phyloP scores from a whole-genome alignment of 73 alveolate species.

The Paramecium bursaria region DNA sequence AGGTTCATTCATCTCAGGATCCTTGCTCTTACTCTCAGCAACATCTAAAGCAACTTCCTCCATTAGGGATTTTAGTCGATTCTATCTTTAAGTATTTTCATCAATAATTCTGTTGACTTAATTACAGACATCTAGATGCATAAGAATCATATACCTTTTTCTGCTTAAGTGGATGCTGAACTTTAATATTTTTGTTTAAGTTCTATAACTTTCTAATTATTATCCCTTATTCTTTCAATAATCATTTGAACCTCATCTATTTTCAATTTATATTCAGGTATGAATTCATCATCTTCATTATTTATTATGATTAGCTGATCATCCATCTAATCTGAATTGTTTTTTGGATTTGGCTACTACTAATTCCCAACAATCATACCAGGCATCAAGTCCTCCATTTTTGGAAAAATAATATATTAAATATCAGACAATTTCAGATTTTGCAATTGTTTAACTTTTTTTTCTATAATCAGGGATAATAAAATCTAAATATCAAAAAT shows the following conservation, averaged over 20 bases:
- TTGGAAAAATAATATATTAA: too few relatives aligned
- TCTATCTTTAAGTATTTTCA: not conserved
- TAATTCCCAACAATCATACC: too few relatives aligned
- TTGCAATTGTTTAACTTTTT: too few relatives aligned
- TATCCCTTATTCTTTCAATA: not conserved
- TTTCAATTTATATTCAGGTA: conserved; percentile 29
- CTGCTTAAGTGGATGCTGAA: conserved; percentile 4
- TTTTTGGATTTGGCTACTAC: too few relatives aligned
- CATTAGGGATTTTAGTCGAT: conserved; percentile 12
- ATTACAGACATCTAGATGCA: not conserved
- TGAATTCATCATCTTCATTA: conserved; percentile 1
- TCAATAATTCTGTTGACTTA: not conserved
- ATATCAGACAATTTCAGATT: too few relatives aligned
- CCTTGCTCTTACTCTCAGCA: not conserved
- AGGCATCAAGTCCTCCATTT: too few relatives aligned
- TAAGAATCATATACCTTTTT: conserved; percentile 2
- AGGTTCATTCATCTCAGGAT: conserved; percentile 55
- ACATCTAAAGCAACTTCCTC: conserved; percentile 26
- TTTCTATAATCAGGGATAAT: too few relatives aligned
- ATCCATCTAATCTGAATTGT: not conserved
- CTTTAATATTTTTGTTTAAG: conserved; percentile 12
- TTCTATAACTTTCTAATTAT: conserved; percentile 17
- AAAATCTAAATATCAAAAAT: too few relatives aligned
- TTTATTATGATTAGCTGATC: not conserved
- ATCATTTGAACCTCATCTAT: conserved; percentile 44